phyloP scores from a whole-genome alignment of 2,329 filamentous ascomycete species.

The Coniochaeta sp. region DNA sequence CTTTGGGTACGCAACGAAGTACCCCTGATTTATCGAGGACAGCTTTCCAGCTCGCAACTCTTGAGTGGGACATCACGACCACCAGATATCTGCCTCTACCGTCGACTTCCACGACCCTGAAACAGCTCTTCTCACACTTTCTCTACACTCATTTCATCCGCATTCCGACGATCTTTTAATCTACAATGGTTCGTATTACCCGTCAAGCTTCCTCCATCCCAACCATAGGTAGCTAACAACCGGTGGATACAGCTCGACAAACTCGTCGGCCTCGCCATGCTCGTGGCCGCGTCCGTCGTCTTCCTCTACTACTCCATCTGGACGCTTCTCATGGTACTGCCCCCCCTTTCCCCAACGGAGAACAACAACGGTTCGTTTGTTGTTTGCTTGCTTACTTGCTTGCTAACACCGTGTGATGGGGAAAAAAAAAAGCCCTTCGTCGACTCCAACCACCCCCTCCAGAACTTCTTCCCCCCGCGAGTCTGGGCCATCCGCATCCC shows the following conservation, averaged over 20 bases:
- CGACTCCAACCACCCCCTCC: slow-evolving; percentile 86
- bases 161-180: neutral
- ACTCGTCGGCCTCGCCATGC: slow-evolving; percentile 62
- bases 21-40: neutral
- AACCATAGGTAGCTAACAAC: neutral
- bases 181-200: neutral
- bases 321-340: slow-evolving; percentile 87
- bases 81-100: no score
- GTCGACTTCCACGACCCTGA: no score
- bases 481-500: slow-evolving; percentile 99
- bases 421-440: slow-evolving; percentile 72
- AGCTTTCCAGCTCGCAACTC: neutral
- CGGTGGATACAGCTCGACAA: slow-evolving; percentile 69
- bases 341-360: neutral
- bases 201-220: neutral
- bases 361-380: no score
- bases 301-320: slow-evolving; percentile 91
- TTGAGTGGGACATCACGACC: neutral
- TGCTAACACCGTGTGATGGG: no score
- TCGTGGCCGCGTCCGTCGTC: slow-evolving; percentile 56
- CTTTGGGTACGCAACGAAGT: neutral
- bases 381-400: no score
- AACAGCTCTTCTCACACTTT: neutral
- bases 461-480: slow-evolving; percentile 91
- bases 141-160: neutral